Percentiles rank a stretch among this genome's conserved stretches.
Evolutionary conservation across 345 rosid species (phyloP).

Genomic region (Psidium friedrichsthalianum): DNA sequence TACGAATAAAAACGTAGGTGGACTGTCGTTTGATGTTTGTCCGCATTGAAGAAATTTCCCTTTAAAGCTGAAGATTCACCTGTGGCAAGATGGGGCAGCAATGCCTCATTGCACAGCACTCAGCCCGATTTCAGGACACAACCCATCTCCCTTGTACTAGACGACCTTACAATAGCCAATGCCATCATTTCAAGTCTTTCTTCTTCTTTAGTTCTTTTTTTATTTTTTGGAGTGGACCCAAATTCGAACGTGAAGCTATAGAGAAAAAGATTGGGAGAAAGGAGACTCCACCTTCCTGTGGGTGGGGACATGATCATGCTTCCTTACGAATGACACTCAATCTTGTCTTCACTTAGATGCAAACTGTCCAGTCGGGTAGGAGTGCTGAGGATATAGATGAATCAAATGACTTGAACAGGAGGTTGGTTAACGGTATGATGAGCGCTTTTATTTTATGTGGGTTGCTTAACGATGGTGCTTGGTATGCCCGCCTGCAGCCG

Average conservation of each 20-base stretch:
- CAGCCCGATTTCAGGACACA: not conserved
- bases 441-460: not conserved
- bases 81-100: no score
- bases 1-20: not conserved
- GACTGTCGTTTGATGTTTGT: not conserved
- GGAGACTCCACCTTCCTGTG: not conserved
- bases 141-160: not conserved
- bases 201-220: not conserved
- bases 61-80: not conserved
- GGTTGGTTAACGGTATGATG: not conserved
- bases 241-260: not conserved
- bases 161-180: not conserved
- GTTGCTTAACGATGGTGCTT: not conserved
- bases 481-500: constrained; percentile 30
- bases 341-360: not conserved
- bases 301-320: not conserved
- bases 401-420: not conserved
- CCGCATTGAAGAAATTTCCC: not conserved
- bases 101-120: no score
- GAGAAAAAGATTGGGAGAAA: not conserved
- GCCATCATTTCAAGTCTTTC: not conserved
- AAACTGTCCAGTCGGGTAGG: not conserved
- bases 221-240: not conserved
- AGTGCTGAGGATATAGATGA: not conserved
- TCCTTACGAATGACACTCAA: not conserved